Base-by-base conservation (phyloP, 768 basidiomycete species). In the Gelatoporia subvermispora region DNA sequence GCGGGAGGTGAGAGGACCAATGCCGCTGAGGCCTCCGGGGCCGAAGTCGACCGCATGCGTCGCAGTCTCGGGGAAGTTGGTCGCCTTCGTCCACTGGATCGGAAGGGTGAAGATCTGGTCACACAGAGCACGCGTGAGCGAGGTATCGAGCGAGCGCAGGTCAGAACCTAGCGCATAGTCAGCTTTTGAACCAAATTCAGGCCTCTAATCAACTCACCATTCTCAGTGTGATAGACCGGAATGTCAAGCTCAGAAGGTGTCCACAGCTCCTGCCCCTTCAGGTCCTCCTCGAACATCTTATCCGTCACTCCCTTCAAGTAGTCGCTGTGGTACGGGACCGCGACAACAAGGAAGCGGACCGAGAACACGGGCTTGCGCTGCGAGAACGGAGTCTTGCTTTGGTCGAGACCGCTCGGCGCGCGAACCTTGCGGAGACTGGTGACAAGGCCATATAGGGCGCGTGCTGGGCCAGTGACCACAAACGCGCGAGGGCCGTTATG, bases 11-110 rank as follows among this genome's bases (percentile, higher is more conserved):
- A 97, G 75, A 45, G 86, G 84, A 36, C 95, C 95, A 55, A 97
- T 94, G 11, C 96, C 95, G 60, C 86, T 91, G 47, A 89, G 63
- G 13, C 95, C 94, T 52, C 96, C 95, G 1, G 96, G 92, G 45
- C 96, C 96, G 59, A 99, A 98, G 68, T 99, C 96, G 53, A 98
- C 72, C 2, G 91, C 87, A 65, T 99, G 96, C 3, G 94, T 98
- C 0, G 93, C 92, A 8, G 84, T 78, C 51, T 87, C 77, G 1
- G 93, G 89, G 79, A 98, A 95, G 52, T 82, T 72, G 28, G 91
- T 94, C 4, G 93, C 93, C 60, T 84, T 84, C 36, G 77, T 72
- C 96, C 96, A 98, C 70, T 96, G 88, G 56, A 99, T 93, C 11
- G 91, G 88, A 25, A 75, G 76, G 1, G 85, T 89, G 66, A 95